These are phyloP conservation scores for Aphanomyces stellatus DNA, from an alignment of 352 stramenopile genomes.

Conservation along the genomic window DNA sequence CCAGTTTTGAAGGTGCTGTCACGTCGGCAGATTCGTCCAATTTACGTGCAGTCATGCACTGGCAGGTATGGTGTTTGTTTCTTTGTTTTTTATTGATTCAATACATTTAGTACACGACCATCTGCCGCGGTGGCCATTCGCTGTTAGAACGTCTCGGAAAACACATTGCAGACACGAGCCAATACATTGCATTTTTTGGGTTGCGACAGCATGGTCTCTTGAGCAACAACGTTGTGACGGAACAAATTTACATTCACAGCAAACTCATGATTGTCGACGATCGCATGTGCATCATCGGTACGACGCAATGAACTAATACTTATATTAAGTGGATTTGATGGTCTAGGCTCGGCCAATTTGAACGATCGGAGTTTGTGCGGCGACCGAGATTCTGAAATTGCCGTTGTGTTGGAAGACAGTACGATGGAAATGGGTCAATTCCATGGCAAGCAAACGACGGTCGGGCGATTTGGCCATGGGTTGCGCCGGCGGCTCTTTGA, in stretches of 20 bases:
- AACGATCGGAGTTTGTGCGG: conserved; percentile 25
- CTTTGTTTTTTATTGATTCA: neutral
- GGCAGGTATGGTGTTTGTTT: conserved; percentile 16
- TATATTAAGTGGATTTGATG: too few relatives aligned
- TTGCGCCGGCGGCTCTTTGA: neutral
- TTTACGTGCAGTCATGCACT: conserved; percentile 23
- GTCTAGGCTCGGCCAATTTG: conserved; percentile 22
- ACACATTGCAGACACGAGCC: conserved; percentile 12
- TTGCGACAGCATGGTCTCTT: conserved; percentile 19
- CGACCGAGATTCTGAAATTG: conserved; percentile 26
- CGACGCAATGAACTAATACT: neutral
- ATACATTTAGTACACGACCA: conserved; percentile 21
- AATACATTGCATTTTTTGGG: conserved; percentile 24
- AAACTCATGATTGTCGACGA: conserved; percentile 27
- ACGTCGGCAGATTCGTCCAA: conserved; percentile 17
- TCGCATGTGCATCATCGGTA: conserved; percentile 21
- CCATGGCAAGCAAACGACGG: neutral
- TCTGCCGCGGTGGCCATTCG: conserved; percentile 21
- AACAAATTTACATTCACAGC: conserved; percentile 29
- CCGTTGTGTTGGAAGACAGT: conserved; percentile 20
- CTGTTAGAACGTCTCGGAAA: conserved; percentile 10
- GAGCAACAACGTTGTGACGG: conserved; percentile 13
- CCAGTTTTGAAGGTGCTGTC: conserved; percentile 23
- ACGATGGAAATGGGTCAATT: conserved; percentile 10
- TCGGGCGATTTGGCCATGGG: conserved; percentile 11